A percentile compares a stretch with the other conserved stretches of the same genome.
phyloP scores from a whole-genome alignment of 78 protist genomes.

The Reticulomyxa filosa region DNA sequence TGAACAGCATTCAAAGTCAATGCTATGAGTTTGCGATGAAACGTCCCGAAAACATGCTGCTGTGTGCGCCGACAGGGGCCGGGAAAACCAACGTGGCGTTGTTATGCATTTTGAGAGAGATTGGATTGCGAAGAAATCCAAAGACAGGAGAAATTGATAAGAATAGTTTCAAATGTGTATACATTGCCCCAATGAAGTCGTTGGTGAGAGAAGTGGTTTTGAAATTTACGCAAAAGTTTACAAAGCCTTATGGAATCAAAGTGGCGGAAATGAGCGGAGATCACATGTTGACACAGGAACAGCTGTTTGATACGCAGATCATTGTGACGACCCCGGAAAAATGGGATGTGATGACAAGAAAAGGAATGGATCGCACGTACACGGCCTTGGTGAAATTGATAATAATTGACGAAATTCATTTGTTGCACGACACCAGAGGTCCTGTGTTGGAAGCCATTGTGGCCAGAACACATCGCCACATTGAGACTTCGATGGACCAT shows the following conservation, averaged over 20 bases:
- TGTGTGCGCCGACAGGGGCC: conserved; percentile 98
- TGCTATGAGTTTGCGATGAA: conserved; percentile 36
- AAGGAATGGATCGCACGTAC: conserved; percentile 70
- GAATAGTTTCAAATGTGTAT: conserved; percentile 59
- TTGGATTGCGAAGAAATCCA: conserved; percentile 22
- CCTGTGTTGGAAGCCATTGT: conserved; percentile 91
- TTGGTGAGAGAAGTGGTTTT: conserved; percentile 80
- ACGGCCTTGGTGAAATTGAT: conserved; percentile 32
- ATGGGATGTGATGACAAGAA: conserved; percentile 97
- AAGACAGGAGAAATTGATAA: conserved; percentile 25
- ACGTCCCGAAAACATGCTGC: conserved; percentile 56
- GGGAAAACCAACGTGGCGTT: conserved; percentile 99
- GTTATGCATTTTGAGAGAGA: conserved; percentile 68
- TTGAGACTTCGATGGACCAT: conserved; percentile 26
- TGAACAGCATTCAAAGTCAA: conserved; percentile 55
- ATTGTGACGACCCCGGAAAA: conserved; percentile 98
- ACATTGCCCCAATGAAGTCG: conserved; percentile 99
- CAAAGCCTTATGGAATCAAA: conserved; percentile 14
- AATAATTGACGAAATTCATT: conserved; percentile 75
- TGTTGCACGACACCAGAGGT: conserved; percentile 94
- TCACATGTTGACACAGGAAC: conserved; percentile 42
- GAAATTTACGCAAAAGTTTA: conserved; percentile 58
- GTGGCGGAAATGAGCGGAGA: conserved; percentile 92
- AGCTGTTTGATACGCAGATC: conserved; percentile 73
- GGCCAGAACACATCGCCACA: conserved; percentile 56